Percentiles rank a stretch among this genome's conserved stretches.
Evolutionary conservation across 2,329 filamentous ascomycete species (phyloP).

Genomic region (Arthroderma sp.): DNA sequence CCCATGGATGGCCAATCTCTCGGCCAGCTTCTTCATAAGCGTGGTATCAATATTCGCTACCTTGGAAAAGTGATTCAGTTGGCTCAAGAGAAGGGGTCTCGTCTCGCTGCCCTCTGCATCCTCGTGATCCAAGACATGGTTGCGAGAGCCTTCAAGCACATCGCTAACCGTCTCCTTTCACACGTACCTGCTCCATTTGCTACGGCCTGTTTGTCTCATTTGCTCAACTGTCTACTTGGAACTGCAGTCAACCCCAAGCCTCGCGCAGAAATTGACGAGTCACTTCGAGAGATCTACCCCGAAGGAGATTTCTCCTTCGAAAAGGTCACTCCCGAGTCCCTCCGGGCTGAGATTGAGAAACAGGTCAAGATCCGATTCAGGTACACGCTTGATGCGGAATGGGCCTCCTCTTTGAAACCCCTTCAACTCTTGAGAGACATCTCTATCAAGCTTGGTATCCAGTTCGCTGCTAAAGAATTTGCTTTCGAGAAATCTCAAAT

Average conservation of each 20-base stretch:
- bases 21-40: slow-evolving; percentile 80
- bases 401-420: slow-evolving; percentile 55
- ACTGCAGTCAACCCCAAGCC: slow-evolving; percentile 63
- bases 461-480: slow-evolving; percentile 69
- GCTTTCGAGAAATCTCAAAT: slow-evolving; percentile 44
- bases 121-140: slow-evolving; percentile 87
- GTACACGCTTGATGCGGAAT: slow-evolving; percentile 55
- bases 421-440: slow-evolving; percentile 82
- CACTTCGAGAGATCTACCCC: slow-evolving; percentile 61
- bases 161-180: slow-evolving; percentile 65
- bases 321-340: slow-evolving; percentile 57
- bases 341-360: slow-evolving; percentile 56
- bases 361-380: slow-evolving; percentile 65
- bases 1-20: slow-evolving; percentile 96
- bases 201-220: slow-evolving; percentile 66
- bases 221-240: slow-evolving; percentile 88
- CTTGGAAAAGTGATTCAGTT: slow-evolving; percentile 70
- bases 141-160: slow-evolving; percentile 88
- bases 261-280: slow-evolving; percentile 60
- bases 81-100: slow-evolving; percentile 52
- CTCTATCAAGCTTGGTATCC: slow-evolving; percentile 75
- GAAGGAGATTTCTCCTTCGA: slow-evolving; percentile 75
- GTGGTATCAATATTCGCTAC: slow-evolving; percentile 93
- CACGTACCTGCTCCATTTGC: slow-evolving; percentile 67
- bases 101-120: slow-evolving; percentile 62